Evolutionary conservation across 352 stramenopile species (phyloP).

Genomic region (Pythium rishiriense): DNA sequence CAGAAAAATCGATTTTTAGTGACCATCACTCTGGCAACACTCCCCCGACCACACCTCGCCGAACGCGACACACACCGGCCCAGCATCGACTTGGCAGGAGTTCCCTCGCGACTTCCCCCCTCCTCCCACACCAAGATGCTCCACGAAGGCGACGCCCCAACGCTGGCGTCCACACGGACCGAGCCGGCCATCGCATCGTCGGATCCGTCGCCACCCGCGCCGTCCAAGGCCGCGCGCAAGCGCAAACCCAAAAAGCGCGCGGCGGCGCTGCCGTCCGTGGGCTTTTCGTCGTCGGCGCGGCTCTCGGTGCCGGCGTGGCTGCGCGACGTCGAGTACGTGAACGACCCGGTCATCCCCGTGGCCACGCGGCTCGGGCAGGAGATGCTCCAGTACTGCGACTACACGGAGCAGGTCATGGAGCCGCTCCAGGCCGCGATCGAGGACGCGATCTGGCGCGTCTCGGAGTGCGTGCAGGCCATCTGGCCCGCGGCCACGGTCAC

Average conservation of each 20-base stretch:
- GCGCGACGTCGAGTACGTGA: conserved; percentile 28
- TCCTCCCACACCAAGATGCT: conserved; percentile 5
- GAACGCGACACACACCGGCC: too few species aligned
- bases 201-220: not conserved
- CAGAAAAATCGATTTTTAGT: not conserved
- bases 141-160: conserved; percentile 1
- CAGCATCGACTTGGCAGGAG: too few species aligned
- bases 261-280: not conserved
- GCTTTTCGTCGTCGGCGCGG: not conserved
- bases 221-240: conserved; percentile 14
- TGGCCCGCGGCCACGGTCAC: conserved; percentile 74
- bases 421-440: conserved; percentile 59
- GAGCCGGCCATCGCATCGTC: not conserved
- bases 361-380: conserved; percentile 54
- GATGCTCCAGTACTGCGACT: conserved; percentile 62
- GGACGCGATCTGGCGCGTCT: conserved; percentile 70
- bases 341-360: conserved; percentile 38
- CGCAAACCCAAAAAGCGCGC: conserved; percentile 19
- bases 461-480: conserved; percentile 57
- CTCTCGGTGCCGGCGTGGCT: conserved; percentile 40
- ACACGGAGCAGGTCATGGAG: conserved; percentile 63
- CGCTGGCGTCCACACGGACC: not conserved
- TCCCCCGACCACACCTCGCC: too few species aligned
- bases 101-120: too few species aligned
- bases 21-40: conserved; percentile 18